These are phyloP conservation scores for Dioszegia hungarica DNA, from an alignment of 768 basidiomycete species.

Conservation along the genomic window DNA sequence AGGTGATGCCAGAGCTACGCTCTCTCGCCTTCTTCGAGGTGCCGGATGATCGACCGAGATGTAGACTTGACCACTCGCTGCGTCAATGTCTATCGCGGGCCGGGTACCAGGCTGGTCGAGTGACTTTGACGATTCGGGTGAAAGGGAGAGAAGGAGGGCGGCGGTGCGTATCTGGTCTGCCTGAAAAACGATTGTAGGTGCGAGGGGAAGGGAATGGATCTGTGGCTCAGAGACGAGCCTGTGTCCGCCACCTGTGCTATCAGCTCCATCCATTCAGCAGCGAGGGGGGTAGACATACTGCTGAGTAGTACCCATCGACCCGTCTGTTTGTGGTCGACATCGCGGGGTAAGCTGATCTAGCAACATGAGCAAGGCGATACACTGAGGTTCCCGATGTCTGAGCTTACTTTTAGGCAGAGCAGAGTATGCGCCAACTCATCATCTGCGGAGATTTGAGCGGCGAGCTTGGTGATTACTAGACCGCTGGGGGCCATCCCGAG, in stretches of 20 bases:
- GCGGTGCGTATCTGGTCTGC: slow-evolving; percentile 9
- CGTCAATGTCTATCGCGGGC: slow-evolving; percentile 25
- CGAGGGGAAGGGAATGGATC: slow-evolving; percentile 21
- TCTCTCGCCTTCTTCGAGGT: neutral
- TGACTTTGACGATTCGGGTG: slow-evolving; percentile 12
- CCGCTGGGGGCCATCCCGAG: slow-evolving; percentile 22
- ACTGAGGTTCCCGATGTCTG: neutral
- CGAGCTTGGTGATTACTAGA: slow-evolving; percentile 26
- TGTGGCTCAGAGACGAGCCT: slow-evolving; percentile 6
- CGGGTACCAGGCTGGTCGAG: neutral
- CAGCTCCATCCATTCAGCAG: neutral
- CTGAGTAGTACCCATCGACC: slow-evolving; percentile 9
- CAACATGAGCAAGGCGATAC: too few relatives aligned
- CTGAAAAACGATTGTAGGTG: neutral
- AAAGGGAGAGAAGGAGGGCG: slow-evolving; percentile 17
- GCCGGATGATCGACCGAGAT: slow-evolving; percentile 19
- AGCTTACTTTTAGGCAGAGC: slow-evolving; percentile 32
- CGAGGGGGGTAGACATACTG: neutral
- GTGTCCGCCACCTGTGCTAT: neutral
- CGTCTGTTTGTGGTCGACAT: neutral
- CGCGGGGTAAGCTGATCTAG: slow-evolving; percentile 7
- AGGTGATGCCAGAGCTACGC: neutral
- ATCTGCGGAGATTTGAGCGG: slow-evolving; percentile 22
- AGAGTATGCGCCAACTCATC: slow-evolving; percentile 20
- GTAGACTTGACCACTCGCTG: slow-evolving; percentile 26